Evolutionary conservation across 306 rosid genomes (phyloP).

Genomic region (Fragaria nilgerrensis): DNA sequence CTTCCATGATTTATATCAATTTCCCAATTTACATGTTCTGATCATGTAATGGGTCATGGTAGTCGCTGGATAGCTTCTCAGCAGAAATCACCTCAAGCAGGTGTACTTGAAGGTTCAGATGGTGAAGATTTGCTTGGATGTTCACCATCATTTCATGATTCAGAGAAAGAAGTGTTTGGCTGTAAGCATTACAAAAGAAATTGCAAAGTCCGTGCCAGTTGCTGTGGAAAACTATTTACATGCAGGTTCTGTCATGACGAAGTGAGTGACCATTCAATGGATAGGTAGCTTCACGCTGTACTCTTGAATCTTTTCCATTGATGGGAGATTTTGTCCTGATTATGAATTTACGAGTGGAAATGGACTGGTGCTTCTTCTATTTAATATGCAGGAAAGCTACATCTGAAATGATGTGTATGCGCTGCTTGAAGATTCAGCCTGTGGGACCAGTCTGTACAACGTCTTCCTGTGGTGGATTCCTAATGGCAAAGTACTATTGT

Average conservation of each 20-base stretch:
- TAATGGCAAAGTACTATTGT: conserved; percentile 77
- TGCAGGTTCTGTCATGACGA: conserved; percentile 90
- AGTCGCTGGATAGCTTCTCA: conserved; percentile 78
- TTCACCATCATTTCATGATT: conserved; percentile 60
- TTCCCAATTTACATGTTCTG: conserved; percentile 21
- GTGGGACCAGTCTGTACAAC: conserved; percentile 70
- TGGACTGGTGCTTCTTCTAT: conserved; percentile 11
- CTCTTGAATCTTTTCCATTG: background rate
- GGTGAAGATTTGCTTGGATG: conserved; percentile 59
- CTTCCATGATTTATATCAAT: conserved; percentile 13
- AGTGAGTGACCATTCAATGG: conserved; percentile 86
- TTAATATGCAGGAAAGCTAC: conserved; percentile 68
- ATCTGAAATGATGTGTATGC: conserved; percentile 87
- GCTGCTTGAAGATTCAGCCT: conserved; percentile 61
- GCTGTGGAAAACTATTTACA: conserved; percentile 79
- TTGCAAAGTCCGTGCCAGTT: conserved; percentile 76
- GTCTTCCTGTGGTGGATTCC: conserved; percentile 68
- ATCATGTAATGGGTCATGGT: conserved; percentile 24
- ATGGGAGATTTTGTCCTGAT: background rate
- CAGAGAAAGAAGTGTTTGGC: conserved; percentile 54
- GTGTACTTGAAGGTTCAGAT: conserved; percentile 45
- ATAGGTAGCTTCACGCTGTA: conserved; percentile 46
- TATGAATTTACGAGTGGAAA: background rate
- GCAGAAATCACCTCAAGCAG: conserved; percentile 68
- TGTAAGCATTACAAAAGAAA: conserved; percentile 89